A percentile compares a stretch with the other conserved stretches of the same genome.
These are phyloP conservation scores for Diaporthe helianthi DNA, from an alignment of 2,329 filamentous ascomycete species.

Conservation along the genomic window DNA sequence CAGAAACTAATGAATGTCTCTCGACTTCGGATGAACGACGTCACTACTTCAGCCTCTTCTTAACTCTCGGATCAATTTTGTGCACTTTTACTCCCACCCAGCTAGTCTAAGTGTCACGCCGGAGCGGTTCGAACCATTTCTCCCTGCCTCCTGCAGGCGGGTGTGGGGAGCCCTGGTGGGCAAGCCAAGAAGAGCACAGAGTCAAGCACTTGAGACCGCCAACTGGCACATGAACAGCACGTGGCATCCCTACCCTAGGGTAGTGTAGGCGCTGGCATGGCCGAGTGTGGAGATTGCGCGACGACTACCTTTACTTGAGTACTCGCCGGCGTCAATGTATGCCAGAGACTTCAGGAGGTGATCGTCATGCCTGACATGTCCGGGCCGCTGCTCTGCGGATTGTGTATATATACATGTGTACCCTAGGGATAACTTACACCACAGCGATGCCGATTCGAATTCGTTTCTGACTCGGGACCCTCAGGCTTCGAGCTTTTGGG, in stretches of 20 bases:
- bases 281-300: conserved; percentile 7
- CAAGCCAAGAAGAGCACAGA: conserved; percentile 4
- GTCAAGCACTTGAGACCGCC: too few species aligned
- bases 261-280: too few species aligned
- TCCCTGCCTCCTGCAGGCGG: neutral
- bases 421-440: too few species aligned
- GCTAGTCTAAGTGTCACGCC: neutral
- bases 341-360: neutral
- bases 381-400: neutral
- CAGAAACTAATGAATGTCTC: neutral
- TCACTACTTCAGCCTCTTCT: neutral
- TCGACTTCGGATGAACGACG: neutral
- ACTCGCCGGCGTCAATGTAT: neutral
- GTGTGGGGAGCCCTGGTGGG: neutral
- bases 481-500: too few species aligned
- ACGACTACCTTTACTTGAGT: neutral
- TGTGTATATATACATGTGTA: too few species aligned
- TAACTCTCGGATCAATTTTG: neutral
- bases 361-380: neutral
- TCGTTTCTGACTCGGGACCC: neutral
- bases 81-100: neutral
- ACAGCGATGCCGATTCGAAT: neutral
- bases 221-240: too few species aligned
- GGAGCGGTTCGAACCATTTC: neutral
- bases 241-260: too few species aligned